These are phyloP conservation scores for Elsinoe ampelina DNA, from an alignment of 2,329 filamentous ascomycete species.

Conservation along the genomic window DNA sequence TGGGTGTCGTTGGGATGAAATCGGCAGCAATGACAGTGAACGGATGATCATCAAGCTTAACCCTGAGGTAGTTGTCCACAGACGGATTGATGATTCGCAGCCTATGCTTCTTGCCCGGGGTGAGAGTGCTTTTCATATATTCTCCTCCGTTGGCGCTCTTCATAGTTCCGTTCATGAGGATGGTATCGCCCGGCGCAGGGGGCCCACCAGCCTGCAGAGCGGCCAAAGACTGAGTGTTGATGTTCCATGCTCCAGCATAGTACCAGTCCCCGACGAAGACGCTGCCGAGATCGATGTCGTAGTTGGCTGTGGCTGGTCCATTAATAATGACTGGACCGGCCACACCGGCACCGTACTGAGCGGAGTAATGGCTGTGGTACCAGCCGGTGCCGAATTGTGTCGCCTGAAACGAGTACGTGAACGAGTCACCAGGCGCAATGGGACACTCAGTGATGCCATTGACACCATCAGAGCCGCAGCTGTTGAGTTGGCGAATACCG, in stretches of 20 bases:
- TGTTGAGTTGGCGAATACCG: conserved; percentile 48
- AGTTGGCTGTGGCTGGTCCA: conserved; percentile 35
- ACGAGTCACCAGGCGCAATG: conserved; percentile 40
- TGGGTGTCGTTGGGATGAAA: conserved; percentile 27
- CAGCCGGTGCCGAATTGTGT: conserved; percentile 35
- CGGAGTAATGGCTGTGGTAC: conserved; percentile 37
- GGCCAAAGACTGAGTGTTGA: conserved; percentile 24
- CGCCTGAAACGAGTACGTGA: conserved; percentile 48
- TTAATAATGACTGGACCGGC: conserved; percentile 34
- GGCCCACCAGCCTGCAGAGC: conserved; percentile 22
- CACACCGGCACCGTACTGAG: conserved; percentile 37
- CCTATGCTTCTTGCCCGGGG: conserved; percentile 34
- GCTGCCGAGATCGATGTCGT: conserved; percentile 28
- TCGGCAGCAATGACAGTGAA: conserved; percentile 30
- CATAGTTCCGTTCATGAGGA: conserved; percentile 35
- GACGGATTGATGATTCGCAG: conserved; percentile 39
- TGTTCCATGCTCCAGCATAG: conserved; percentile 22
- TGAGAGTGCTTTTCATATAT: conserved; percentile 20
- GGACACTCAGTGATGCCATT: conserved; percentile 38
- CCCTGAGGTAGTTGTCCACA: conserved; percentile 35
- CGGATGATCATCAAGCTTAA: conserved; percentile 27
- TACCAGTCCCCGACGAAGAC: conserved; percentile 26
- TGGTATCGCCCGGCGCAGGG: conserved; percentile 35
- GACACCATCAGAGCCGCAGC: conserved; percentile 49
- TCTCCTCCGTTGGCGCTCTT: conserved; percentile 29